Percentiles rank a stretch among this genome's conserved stretches.
Evolutionary conservation across 1,139 yeast species (phyloP).

Genomic region (Scheffersomyces illinoinensis): DNA sequence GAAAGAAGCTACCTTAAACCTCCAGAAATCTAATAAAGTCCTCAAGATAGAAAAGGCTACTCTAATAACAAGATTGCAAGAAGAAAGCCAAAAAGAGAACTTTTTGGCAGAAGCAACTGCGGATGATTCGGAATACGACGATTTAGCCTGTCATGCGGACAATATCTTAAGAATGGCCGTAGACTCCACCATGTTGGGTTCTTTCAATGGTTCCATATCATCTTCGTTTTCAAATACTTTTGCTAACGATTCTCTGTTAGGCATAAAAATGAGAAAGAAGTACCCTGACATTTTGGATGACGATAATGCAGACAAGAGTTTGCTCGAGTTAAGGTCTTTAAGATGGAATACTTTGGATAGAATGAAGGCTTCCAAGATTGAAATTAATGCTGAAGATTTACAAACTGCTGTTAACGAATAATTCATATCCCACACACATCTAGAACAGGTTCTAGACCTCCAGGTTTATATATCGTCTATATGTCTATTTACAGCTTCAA

Average conservation of each 20-base stretch:
- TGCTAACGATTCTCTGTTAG: conserved; percentile 32
- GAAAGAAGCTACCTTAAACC: conserved; percentile 12
- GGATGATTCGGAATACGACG: conserved; percentile 36
- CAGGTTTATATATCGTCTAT: conserved; percentile 1
- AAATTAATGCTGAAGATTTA: conserved; percentile 41
- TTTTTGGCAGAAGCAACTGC: conserved; percentile 7
- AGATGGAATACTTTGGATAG: conserved; percentile 20
- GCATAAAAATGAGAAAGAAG: conserved; percentile 14
- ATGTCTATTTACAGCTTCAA: neutral
- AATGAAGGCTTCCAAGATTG: conserved; percentile 26
- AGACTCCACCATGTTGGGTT: conserved; percentile 49
- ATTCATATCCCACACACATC: neutral
- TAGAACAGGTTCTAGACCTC: conserved; percentile 1
- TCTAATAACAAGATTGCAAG: conserved; percentile 7
- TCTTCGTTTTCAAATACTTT: conserved; percentile 35
- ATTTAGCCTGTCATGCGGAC: conserved; percentile 51
- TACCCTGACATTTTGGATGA: conserved; percentile 20
- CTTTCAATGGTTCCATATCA: conserved; percentile 35
- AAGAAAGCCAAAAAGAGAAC: conserved; percentile 1
- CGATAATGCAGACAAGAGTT: conserved; percentile 31
- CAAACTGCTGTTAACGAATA: conserved; percentile 27
- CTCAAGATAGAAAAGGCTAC: conserved; percentile 22
- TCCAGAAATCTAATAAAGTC: conserved; percentile 14
- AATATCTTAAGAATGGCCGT: conserved; percentile 51
- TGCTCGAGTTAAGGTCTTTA: conserved; percentile 29